Conservation (phyloP, 2,329 filamentous ascomycete species). For the Pezicula neosporulosa region DNA sequence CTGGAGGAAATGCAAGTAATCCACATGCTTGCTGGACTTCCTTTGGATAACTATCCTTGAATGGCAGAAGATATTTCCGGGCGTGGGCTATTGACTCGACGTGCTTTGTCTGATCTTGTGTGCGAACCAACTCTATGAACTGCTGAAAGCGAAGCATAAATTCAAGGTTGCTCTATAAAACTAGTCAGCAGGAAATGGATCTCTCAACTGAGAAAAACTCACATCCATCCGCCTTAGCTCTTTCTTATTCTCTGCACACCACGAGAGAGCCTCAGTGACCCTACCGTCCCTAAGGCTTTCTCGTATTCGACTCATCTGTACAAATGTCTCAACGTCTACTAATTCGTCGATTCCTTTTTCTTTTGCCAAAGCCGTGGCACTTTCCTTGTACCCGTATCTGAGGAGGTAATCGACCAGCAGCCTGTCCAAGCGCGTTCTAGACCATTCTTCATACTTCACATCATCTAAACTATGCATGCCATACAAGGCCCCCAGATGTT, state of each 20-base stretch:
- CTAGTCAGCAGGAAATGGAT: slow-evolving; percentile 4
- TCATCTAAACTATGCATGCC: slow-evolving; percentile 78
- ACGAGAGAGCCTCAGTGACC: slow-evolving; percentile 76
- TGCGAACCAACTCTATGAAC: slow-evolving; percentile 85
- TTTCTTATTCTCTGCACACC: slow-evolving; percentile 93
- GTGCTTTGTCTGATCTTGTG: slow-evolving; percentile 58
- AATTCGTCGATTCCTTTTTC: slow-evolving; percentile 76
- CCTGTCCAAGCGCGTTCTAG: slow-evolving; percentile 73
- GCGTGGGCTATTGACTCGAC: slow-evolving; percentile 79
- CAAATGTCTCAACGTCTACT: slow-evolving; percentile 86
- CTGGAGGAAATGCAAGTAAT: slow-evolving; percentile 70
- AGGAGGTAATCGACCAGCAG: slow-evolving; percentile 91
- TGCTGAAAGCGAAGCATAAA: slow-evolving; percentile 93
- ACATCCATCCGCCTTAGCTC: slow-evolving; percentile 85
- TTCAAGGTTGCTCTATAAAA: slow-evolving; percentile 70
- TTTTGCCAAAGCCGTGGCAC: slow-evolving; percentile 69
- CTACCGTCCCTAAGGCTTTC: slow-evolving; percentile 67
- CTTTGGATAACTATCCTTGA: slow-evolving; percentile 62
- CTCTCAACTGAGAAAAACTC: slow-evolving; percentile 25
- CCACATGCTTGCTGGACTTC: slow-evolving; percentile 74
- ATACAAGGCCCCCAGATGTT: slow-evolving; percentile 79
- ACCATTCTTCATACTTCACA: slow-evolving; percentile 92
- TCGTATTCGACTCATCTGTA: slow-evolving; percentile 75
- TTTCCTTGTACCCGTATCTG: slow-evolving; percentile 76
- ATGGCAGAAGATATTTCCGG: slow-evolving; percentile 73